Percentiles rank a stretch among this genome's conserved stretches.
Conservation (phyloP, 2,329 filamentous ascomycete genomes). For the Diaporthe caulivora region DNA sequence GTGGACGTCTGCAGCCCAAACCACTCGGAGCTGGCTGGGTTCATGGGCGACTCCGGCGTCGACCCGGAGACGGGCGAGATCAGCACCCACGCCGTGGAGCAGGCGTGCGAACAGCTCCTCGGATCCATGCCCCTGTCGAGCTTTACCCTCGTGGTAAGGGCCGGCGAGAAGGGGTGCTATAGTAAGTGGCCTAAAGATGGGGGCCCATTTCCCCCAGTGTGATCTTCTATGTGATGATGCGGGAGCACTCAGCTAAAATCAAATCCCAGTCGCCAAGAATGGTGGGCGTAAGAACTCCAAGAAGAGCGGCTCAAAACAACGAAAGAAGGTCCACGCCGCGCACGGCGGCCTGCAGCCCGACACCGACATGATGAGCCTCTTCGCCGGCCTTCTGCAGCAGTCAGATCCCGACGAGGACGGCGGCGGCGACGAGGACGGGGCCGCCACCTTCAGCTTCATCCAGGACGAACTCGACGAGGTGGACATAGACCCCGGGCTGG, state of each 20-base stretch:
- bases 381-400: constrained; percentile 66
- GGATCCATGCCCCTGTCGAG: constrained; percentile 74
- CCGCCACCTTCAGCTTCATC: constrained; percentile 58
- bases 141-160: constrained; percentile 77
- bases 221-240: too few species aligned
- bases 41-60: constrained; percentile 76
- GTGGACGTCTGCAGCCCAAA: constrained; percentile 82
- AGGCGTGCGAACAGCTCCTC: constrained; percentile 72
- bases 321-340: constrained; percentile 57
- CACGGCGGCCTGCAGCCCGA: constrained; percentile 69
- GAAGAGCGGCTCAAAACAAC: constrained; percentile 47
- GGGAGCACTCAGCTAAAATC: background rate
- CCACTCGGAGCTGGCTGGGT: constrained; percentile 86
- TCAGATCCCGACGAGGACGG: constrained; percentile 3
- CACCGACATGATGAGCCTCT: constrained; percentile 73
- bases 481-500: constrained; percentile 73
- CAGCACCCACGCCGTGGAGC: constrained; percentile 65
- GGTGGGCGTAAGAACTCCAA: constrained; percentile 56
- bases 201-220: too few species aligned
- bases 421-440: constrained; percentile 51
- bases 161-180: constrained; percentile 79
- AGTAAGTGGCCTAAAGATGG: background rate
- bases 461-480: constrained; percentile 60
- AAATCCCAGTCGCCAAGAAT: constrained; percentile 61
- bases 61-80: constrained; percentile 68